Conservation (phyloP, 1,284 basidiomycete species). For the Kwoniella shivajii region DNA sequence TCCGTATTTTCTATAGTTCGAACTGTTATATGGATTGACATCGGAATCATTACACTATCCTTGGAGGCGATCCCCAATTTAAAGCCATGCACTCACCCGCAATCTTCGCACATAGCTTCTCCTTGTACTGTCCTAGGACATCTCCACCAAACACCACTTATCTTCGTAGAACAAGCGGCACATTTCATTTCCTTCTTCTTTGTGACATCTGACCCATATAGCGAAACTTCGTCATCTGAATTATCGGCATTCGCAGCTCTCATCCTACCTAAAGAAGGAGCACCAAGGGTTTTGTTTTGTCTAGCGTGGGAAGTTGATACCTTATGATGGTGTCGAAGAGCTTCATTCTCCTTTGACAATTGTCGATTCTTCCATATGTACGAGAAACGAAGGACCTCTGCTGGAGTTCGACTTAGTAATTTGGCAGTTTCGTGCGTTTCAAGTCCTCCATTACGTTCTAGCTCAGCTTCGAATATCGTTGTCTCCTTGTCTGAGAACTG, state of each 20-base stretch:
- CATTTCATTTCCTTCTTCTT: slow-evolving; percentile 54
- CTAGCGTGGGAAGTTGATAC: slow-evolving; percentile 42
- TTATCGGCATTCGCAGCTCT: slow-evolving; percentile 49
- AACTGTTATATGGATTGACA: slow-evolving; percentile 17
- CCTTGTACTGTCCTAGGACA: slow-evolving; percentile 70
- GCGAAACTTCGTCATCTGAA: slow-evolving; percentile 59
- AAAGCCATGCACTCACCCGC: slow-evolving; percentile 62
- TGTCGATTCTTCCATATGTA: slow-evolving; percentile 54
- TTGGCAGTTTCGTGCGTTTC: slow-evolving; percentile 48
- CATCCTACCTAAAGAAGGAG: slow-evolving; percentile 44
- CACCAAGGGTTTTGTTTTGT: slow-evolving; percentile 47
- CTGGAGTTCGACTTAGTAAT: slow-evolving; percentile 38
- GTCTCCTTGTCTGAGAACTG: slow-evolving; percentile 41
- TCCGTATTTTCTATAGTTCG: slow-evolving; percentile 80
- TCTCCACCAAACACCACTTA: slow-evolving; percentile 79
- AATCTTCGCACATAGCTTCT: slow-evolving; percentile 76
- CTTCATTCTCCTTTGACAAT: slow-evolving; percentile 50
- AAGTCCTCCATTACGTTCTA: slow-evolving; percentile 49
- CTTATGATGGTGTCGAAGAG: slow-evolving; percentile 45
- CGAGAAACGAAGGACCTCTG: slow-evolving; percentile 51
- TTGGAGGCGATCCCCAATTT: not conserved
- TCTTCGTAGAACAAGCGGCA: slow-evolving; percentile 74
- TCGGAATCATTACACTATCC: not conserved
- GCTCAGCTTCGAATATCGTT: slow-evolving; percentile 40
- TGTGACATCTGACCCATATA: slow-evolving; percentile 30